These are phyloP conservation scores for Cucurbita ficifolia DNA, from an alignment of 306 rosid genomes.

Conservation along the genomic window DNA sequence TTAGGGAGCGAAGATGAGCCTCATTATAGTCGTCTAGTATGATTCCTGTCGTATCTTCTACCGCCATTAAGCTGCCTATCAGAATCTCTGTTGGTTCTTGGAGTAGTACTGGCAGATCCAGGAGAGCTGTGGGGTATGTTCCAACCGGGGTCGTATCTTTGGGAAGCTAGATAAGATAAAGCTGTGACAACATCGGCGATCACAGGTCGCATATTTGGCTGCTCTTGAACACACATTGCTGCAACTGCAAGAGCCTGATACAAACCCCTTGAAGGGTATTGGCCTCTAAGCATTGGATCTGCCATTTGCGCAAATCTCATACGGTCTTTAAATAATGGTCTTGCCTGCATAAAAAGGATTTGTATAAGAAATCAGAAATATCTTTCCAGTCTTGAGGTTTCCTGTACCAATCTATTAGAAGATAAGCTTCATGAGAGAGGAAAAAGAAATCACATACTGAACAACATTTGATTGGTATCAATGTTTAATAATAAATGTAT, in stretches of 20 bases:
- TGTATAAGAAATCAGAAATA: background rate
- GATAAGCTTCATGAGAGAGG: background rate
- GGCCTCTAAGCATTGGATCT: conserved; percentile 76
- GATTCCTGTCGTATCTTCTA: conserved; percentile 16
- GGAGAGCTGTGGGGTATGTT: conserved; percentile 40
- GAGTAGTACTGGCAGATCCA: conserved; percentile 45
- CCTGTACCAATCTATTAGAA: background rate
- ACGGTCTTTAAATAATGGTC: conserved; percentile 60
- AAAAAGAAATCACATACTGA: background rate
- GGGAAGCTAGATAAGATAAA: conserved; percentile 71
- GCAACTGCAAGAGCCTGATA: conserved; percentile 83
- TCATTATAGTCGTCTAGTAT: conserved; percentile 4
- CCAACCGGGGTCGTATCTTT: conserved; percentile 38
- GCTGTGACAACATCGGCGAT: conserved; percentile 93
- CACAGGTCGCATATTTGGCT: conserved; percentile 75
- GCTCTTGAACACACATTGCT: conserved; percentile 86
- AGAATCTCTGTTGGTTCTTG: conserved; percentile 35
- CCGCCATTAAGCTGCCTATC: conserved; percentile 24
- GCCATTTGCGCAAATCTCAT: conserved; percentile 57
- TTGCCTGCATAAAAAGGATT: conserved; percentile 40
- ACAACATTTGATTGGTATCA: background rate
- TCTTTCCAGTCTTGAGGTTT: background rate
- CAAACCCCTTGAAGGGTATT: conserved; percentile 70
- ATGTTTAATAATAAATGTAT: background rate
- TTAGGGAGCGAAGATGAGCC: background rate